Evolutionary conservation across 371 early-diverging fungal genomes (phyloP).

Genomic region (Mortierella sp.): DNA sequence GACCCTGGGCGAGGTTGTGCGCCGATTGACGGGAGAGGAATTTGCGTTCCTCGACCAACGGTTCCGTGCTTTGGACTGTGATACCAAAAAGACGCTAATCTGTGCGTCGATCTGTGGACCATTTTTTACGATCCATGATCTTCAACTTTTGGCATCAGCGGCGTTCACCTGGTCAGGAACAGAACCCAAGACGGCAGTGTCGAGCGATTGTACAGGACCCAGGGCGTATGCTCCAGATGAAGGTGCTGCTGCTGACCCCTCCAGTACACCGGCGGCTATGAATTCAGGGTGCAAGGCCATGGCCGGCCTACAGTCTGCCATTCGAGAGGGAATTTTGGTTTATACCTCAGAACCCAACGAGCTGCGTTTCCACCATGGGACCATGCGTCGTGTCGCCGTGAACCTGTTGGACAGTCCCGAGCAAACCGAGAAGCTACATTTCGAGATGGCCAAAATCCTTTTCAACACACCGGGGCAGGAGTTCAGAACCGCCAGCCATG

Average conservation of each 20-base stretch:
- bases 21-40: slow-evolving; percentile 52
- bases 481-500: slow-evolving; percentile 40
- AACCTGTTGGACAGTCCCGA: slow-evolving; percentile 29
- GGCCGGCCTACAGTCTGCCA: slow-evolving; percentile 48
- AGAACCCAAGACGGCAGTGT: not conserved
- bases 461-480: slow-evolving; percentile 38
- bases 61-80: slow-evolving; percentile 35
- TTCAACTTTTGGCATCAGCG: slow-evolving; percentile 27
- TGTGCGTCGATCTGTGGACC: slow-evolving; percentile 55
- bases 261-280: not conserved
- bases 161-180: slow-evolving; percentile 21
- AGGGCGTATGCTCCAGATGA: too few relatives aligned
- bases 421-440: slow-evolving; percentile 38
- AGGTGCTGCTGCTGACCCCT: not conserved
- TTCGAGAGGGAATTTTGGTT: slow-evolving; percentile 46
- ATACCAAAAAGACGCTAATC: slow-evolving; percentile 43
- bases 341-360: slow-evolving; percentile 38
- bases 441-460: slow-evolving; percentile 42
- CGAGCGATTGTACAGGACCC: not conserved
- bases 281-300: slow-evolving; percentile 42
- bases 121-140: slow-evolving; percentile 34
- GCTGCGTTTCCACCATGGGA: slow-evolving; percentile 41
- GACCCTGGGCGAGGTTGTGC: slow-evolving; percentile 28
- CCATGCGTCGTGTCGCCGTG: slow-evolving; percentile 50
- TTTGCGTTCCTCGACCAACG: slow-evolving; percentile 34